Percentiles rank a stretch among this genome's conserved stretches.
These are phyloP conservation scores for Clavispora phyllophila DNA, from an alignment of 805 yeast genomes.

Conservation along the genomic window DNA sequence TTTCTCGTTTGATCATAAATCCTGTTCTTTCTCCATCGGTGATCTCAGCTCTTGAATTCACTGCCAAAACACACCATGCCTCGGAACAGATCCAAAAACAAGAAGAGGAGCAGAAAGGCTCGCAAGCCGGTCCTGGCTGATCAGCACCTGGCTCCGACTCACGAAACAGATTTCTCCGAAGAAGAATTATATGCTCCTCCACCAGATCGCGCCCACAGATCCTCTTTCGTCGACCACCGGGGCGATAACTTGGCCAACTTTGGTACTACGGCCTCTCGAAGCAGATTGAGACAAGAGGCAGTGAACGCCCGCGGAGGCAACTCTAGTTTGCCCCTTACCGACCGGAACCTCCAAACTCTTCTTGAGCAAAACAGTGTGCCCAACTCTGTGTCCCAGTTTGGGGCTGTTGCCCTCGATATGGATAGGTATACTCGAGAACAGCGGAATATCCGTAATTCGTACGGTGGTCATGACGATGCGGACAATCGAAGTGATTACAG, in stretches of 20 bases:
- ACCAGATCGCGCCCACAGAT: too few relatives aligned
- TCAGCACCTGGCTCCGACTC: background rate
- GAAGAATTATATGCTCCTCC: background rate
- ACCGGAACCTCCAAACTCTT: conserved; percentile 31
- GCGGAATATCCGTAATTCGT: conserved; percentile 13
- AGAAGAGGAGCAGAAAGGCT: conserved; percentile 5
- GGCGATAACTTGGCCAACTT: conserved; percentile 23
- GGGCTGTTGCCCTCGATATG: conserved; percentile 36
- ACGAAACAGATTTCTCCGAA: background rate
- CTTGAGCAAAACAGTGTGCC: conserved; percentile 11
- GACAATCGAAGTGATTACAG: conserved; percentile 8
- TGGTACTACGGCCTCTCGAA: conserved; percentile 26
- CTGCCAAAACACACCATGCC: background rate
- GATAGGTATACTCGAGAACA: conserved; percentile 34
- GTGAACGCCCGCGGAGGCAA: background rate
- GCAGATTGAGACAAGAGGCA: conserved; percentile 8
- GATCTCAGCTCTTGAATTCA: too few relatives aligned
- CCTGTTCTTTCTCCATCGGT: background rate
- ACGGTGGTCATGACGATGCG: conserved; percentile 5
- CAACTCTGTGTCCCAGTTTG: conserved; percentile 10
- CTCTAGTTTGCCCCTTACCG: conserved; percentile 28
- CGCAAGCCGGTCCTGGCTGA: background rate
- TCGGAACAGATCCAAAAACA: conserved; percentile 1
- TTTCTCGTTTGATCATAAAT: too few relatives aligned
- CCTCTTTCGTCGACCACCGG: conserved; percentile 26